Evolutionary conservation across 2,329 filamentous ascomycete genomes (phyloP).

Genomic region (Stagonosporopsis cucurbitacearum): DNA sequence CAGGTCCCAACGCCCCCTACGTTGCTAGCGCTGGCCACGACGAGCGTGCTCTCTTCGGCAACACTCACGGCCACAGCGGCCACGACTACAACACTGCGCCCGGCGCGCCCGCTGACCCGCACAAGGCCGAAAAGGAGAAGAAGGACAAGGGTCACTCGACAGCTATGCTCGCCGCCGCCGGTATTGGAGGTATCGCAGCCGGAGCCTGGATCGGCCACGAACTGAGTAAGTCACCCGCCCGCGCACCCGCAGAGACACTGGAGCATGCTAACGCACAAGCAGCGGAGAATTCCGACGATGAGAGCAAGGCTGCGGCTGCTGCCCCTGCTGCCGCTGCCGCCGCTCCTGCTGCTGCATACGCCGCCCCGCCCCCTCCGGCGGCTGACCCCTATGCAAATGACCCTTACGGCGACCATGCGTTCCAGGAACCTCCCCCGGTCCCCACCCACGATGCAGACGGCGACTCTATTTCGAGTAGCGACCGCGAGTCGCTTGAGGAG

Average conservation of each 20-base stretch:
- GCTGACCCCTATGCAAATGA: slow-evolving; percentile 19
- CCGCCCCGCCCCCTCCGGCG: slow-evolving; percentile 1
- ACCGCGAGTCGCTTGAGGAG: slow-evolving; percentile 56
- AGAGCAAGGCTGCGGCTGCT: slow-evolving; percentile 24
- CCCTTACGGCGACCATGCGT: slow-evolving; percentile 27
- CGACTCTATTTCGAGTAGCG: slow-evolving; percentile 48
- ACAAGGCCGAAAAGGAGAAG: slow-evolving; percentile 45
- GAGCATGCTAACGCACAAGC: slow-evolving; percentile 18
- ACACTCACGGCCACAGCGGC: slow-evolving; percentile 35
- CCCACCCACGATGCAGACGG: slow-evolving; percentile 53
- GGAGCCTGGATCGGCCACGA: slow-evolving; percentile 65
- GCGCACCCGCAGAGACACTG: background rate
- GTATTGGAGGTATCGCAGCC: slow-evolving; percentile 65
- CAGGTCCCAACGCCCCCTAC: slow-evolving; percentile 37
- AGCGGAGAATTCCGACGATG: slow-evolving; percentile 46
- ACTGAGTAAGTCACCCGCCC: slow-evolving; percentile 54
- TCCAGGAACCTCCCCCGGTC: slow-evolving; percentile 40
- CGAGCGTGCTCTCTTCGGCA: slow-evolving; percentile 39
- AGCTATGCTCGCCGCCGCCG: slow-evolving; percentile 62
- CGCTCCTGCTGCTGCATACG: slow-evolving; percentile 22
- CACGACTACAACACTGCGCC: slow-evolving; percentile 35
- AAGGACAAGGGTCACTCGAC: slow-evolving; percentile 52
- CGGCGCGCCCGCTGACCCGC: slow-evolving; percentile 30
- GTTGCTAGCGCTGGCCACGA: slow-evolving; percentile 31
- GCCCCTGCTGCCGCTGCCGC: slow-evolving; percentile 22